Evolutionary conservation across 306 rosid genomes (phyloP), one percentile per base, ranked within the genome.

Genomic region (Quercus mongolica): DNA sequence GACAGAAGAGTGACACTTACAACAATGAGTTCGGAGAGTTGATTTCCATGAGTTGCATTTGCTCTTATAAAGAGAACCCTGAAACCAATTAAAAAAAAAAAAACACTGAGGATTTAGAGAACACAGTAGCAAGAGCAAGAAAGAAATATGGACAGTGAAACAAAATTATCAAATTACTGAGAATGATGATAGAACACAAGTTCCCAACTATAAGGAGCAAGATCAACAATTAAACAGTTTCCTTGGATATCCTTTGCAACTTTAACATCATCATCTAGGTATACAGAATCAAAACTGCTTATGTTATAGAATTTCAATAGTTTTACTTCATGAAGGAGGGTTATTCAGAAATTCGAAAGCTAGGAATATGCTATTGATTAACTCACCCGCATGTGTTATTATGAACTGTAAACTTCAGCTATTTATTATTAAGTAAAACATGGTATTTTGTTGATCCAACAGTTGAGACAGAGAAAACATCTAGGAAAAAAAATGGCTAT

Each of bases 161-260:
- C 23, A 33, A 7, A 31, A 18, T 17, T 65, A 3, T 18, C 23
- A 17, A 21, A 31, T 19, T 30, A 18, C 19, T 63, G 69, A 8
- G 20, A 63, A 63, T 41, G 44, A 9, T n/a, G 7, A 15, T 63
- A 28, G 41, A 15, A 17, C 44, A 5, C 41, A 20, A 67, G 49
- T 8, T 80, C 89, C 97, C 97, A 94, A 71, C 63, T 69, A 79
- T 85, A 92, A 8, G 92, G 84, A 72, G 97, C 94, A 46, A 86
- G 85, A 56, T 92, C 96, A 17, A 89, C 98, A 56, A 94, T 87
- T 83, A 94, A 79, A 85, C 90, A 92, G 81, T 94, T 95, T 58
- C 88, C 94, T 75, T 92, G 85, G 56, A 94, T 90, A 80, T 94
- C 99, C 86, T 94, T 91, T 62, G 56, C 94, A 61, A 92, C 88